Conservation (phyloP, 345 rosid genomes). For the Aethionema arabicum region DNA sequence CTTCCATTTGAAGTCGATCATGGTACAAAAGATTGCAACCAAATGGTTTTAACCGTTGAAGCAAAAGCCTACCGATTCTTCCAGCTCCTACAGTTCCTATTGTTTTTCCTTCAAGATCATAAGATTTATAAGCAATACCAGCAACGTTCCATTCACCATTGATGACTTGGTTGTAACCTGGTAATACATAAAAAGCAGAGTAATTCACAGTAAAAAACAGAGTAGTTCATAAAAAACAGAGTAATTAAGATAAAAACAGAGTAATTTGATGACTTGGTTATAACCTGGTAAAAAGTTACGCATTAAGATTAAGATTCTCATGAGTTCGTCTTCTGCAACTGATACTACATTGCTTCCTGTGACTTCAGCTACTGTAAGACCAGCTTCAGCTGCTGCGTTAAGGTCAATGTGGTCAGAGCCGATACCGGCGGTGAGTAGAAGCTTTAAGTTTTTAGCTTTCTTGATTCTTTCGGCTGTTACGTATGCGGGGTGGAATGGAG, state of each 20-base stretch:
- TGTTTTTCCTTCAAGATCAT: conserved; percentile 95
- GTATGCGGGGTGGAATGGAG: conserved; percentile 97
- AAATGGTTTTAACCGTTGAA: conserved; percentile 87
- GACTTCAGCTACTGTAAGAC: conserved; percentile 89
- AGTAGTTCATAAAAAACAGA: no score
- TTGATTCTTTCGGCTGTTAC: conserved; percentile 87
- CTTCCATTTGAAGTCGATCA: conserved; percentile 75
- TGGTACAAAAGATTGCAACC: conserved; percentile 87
- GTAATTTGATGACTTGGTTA: conserved; percentile 69
- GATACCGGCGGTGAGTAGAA: conserved; percentile 93
- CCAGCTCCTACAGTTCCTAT: conserved; percentile 93
- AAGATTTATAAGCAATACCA: conserved; percentile 74
- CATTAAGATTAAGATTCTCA: conserved; percentile 88
- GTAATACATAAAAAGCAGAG: no score
- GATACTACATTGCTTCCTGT: conserved; percentile 93
- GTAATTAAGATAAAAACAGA: no score
- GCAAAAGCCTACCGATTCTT: conserved; percentile 81
- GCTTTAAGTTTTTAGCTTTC: conserved; percentile 80
- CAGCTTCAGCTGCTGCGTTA: conserved; percentile 85
- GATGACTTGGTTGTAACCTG: conserved; percentile 79
- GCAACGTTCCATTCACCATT: conserved; percentile 97
- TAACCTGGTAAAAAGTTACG: conserved; percentile 88
- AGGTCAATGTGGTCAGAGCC: conserved; percentile 94
- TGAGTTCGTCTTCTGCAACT: conserved; percentile 94
- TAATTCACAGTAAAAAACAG: no score